A percentile compares a stretch with the other conserved stretches of the same genome.
These are phyloP conservation scores for Saturnispora quitensis DNA, from an alignment of 805 yeast species.

Conservation along the genomic window DNA sequence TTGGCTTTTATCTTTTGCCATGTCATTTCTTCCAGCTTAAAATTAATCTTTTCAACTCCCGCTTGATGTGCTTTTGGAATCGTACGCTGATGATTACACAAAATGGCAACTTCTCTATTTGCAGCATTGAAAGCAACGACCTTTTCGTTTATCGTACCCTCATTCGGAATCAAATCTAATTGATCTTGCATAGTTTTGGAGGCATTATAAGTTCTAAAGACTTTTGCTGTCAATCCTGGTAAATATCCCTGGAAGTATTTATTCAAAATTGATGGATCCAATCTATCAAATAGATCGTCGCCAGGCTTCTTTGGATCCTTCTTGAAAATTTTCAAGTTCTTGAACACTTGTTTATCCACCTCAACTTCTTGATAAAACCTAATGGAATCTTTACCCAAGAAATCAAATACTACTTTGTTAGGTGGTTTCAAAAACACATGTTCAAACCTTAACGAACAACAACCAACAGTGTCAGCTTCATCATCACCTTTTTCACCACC, in stretches of 20 bases:
- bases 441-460: slow-evolving; percentile 88
- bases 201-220: slow-evolving; percentile 95
- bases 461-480: slow-evolving; percentile 97
- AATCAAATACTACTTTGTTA: slow-evolving; percentile 77
- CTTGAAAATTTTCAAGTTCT: slow-evolving; percentile 78
- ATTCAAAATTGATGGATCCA: slow-evolving; percentile 75
- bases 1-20: slow-evolving; percentile 78
- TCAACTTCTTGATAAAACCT: slow-evolving; percentile 87
- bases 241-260: slow-evolving; percentile 82
- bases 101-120: slow-evolving; percentile 86
- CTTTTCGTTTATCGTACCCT: slow-evolving; percentile 82
- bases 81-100: slow-evolving; percentile 95
- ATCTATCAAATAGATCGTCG: slow-evolving; percentile 84
- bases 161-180: slow-evolving; percentile 72
- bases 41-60: slow-evolving; percentile 70
- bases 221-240: slow-evolving; percentile 93
- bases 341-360: slow-evolving; percentile 87
- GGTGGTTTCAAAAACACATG: slow-evolving; percentile 85
- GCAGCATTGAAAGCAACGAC: slow-evolving; percentile 88
- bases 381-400: slow-evolving; percentile 92
- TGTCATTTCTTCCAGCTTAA: slow-evolving; percentile 65
- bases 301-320: slow-evolving; percentile 85
- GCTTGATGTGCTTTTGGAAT: slow-evolving; percentile 79
- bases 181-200: slow-evolving; percentile 96
- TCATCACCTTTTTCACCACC: slow-evolving; percentile 97